Evolutionary conservation across 345 rosid species (phyloP), one percentile per base, ranked within the genome.

Genomic region (Firmiana major): DNA sequence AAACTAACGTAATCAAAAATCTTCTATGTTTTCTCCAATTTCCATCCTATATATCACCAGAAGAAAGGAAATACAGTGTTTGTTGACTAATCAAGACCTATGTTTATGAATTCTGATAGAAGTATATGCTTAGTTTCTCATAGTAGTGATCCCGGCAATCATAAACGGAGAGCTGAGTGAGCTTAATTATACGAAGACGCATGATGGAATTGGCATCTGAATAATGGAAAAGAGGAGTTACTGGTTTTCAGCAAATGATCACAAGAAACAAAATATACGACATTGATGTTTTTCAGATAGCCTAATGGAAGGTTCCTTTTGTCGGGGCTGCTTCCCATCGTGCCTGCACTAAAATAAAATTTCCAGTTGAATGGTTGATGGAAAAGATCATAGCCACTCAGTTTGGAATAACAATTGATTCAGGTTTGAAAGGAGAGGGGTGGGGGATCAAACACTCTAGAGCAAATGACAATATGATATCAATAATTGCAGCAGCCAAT

Each of bases 401-500:
- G 51, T 28, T 71, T 71, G 74, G 74, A 71, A 51, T 0, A 19
- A 31, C 19, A 71, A 51, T 71, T 13, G 74, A 71, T 71, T 71
- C 60, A 71, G 26, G 17, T 71, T 71, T 51, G 60, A 71, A 71
- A 31, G 17, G 17, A 51, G 53, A 21, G 21, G 67, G n/a, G 73
- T 46, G 73, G 58, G 73, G 40, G 42, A 70, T 26, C 15, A 40
- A 10, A 65, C 26, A 40, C 70, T 9, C 70, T n/a, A 63, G 70
- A 38, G 49, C 11, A 57, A 57, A 57, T 57, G 62, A 22, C 62
- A 57, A 57, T 57, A 57, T 57, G 62, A 22, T 22, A 49, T 28
- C 7, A 71, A 71, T 71, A 71, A 71, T 71, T 71, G 74, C 62
- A 71, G 74, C 24, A 49, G 26, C 60, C 74, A 70, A 70, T 70